phyloP scores from a whole-genome alignment of 495 filamentous ascomycete genomes.

The Hypoxylon perforatum region DNA sequence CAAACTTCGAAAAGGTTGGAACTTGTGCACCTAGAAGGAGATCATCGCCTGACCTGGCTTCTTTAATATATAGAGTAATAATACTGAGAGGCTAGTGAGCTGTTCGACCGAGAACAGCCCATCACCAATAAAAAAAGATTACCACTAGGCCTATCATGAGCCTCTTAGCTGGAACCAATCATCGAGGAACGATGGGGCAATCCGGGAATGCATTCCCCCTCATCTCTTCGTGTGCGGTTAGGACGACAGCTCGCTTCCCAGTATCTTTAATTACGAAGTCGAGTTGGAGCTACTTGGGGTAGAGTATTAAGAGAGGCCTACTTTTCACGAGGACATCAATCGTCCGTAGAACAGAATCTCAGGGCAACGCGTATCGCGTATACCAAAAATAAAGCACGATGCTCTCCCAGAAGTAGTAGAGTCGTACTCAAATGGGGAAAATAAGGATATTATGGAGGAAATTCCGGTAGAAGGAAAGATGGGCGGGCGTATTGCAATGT shows the following conservation, averaged over 20 bases:
- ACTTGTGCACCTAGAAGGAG: constrained; percentile 13
- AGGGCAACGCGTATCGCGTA: constrained; percentile 29
- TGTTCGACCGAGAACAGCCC: constrained; percentile 24
- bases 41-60: constrained; percentile 31
- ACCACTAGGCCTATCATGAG: constrained; percentile 30
- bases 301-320: neutral
- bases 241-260: constrained; percentile 13
- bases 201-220: constrained; percentile 12
- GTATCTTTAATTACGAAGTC: constrained; percentile 1
- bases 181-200: constrained; percentile 2
- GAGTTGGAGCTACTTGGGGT: constrained; percentile 6
- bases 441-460: constrained; percentile 19
- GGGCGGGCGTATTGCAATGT: constrained; percentile 17
- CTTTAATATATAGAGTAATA: constrained; percentile 40
- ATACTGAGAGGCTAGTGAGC: constrained; percentile 12
- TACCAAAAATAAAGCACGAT: constrained; percentile 24
- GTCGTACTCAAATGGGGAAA: constrained; percentile 28
- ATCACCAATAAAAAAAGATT: constrained; percentile 34
- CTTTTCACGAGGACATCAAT: constrained; percentile 7
- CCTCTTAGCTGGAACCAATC: constrained; percentile 17
- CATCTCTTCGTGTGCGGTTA: constrained; percentile 6
- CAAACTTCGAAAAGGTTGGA: constrained; percentile 16
- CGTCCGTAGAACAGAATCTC: constrained; percentile 17
- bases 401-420: constrained; percentile 13
- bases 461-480: constrained; percentile 30